phyloP scores from a whole-genome alignment of 1,284 basidiomycete genomes.

The Schizopora paradoxa region DNA sequence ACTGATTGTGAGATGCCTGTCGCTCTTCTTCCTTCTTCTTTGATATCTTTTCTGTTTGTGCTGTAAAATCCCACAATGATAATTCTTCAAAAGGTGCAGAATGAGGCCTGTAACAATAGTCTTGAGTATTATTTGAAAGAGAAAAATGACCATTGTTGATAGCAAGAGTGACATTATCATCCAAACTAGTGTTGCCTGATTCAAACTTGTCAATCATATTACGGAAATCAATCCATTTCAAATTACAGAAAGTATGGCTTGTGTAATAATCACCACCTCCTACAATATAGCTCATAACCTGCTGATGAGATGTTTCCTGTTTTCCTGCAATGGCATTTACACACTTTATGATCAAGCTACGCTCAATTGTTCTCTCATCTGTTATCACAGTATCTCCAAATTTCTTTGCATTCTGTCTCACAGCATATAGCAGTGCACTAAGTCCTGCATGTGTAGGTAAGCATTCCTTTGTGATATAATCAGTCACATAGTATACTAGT shows the following conservation, averaged over 20 bases:
- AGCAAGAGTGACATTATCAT: neutral
- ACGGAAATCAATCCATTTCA: neutral
- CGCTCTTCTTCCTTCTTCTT: too few species aligned
- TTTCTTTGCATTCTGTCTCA: slow-evolving; percentile 15
- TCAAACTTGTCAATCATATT: neutral
- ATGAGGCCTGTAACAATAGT: neutral
- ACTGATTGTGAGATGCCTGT: too few species aligned
- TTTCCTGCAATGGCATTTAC: slow-evolving; percentile 14
- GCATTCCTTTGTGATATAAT: slow-evolving; percentile 28
- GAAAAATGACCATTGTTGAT: neutral
- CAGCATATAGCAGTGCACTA: slow-evolving; percentile 22
- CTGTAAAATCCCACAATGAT: neutral
- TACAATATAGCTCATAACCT: slow-evolving; percentile 25
- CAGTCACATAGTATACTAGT: slow-evolving; percentile 27
- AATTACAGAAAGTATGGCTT: slow-evolving; percentile 19
- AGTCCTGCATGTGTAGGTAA: slow-evolving; percentile 21
- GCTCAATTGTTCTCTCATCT: slow-evolving; percentile 11
- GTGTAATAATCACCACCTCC: slow-evolving; percentile 25
- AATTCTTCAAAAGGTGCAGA: neutral
- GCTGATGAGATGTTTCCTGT: slow-evolving; percentile 25
- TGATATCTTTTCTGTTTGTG: too few species aligned
- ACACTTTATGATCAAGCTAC: slow-evolving; percentile 10
- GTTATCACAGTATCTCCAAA: slow-evolving; percentile 5
- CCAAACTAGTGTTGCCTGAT: neutral
- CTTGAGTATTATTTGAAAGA: neutral